These are phyloP conservation scores for Mycena vitilis DNA, from an alignment of 768 basidiomycete species.

Conservation along the genomic window DNA sequence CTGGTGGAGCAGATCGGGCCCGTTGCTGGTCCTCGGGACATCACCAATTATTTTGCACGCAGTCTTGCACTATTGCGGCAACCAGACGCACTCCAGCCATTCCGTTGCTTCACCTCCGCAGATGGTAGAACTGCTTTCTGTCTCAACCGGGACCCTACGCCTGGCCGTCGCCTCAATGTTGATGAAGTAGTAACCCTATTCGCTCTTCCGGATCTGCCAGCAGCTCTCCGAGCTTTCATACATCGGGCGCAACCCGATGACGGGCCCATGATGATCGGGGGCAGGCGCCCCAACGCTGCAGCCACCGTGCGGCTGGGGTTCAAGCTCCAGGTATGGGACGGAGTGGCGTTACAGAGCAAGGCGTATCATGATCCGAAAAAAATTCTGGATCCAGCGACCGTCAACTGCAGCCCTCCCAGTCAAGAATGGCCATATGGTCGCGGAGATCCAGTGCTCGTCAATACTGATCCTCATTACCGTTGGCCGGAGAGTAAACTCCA, in stretches of 20 bases:
- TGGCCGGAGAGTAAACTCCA: conserved; percentile 31
- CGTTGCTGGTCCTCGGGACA: background rate
- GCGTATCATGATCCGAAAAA: conserved; percentile 18
- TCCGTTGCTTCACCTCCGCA: conserved; percentile 8
- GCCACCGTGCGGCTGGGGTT: background rate
- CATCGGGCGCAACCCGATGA: background rate
- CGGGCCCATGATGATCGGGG: background rate
- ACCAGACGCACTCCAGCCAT: conserved; percentile 16
- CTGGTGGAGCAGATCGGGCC: background rate
- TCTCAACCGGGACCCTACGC: conserved; percentile 17
- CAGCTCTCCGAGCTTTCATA: background rate
- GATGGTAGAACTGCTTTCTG: conserved; percentile 21
- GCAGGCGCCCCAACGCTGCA: conserved; percentile 3
- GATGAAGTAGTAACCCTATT: conserved; percentile 16
- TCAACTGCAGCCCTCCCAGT: conserved; percentile 27
- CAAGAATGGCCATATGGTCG: conserved; percentile 7
- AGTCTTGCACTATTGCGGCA: background rate
- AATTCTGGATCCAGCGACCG: conserved; percentile 12
- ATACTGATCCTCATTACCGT: conserved; percentile 5
- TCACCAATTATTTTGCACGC: background rate
- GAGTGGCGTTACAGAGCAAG: conserved; percentile 18
- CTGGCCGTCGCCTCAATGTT: conserved; percentile 13
- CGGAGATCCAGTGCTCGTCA: conserved; percentile 26
- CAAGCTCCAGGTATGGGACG: conserved; percentile 29
- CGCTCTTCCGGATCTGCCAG: conserved; percentile 23